phyloP scores from a whole-genome alignment of 1,139 yeast genomes.

The Entelexis paramagnoliae region DNA sequence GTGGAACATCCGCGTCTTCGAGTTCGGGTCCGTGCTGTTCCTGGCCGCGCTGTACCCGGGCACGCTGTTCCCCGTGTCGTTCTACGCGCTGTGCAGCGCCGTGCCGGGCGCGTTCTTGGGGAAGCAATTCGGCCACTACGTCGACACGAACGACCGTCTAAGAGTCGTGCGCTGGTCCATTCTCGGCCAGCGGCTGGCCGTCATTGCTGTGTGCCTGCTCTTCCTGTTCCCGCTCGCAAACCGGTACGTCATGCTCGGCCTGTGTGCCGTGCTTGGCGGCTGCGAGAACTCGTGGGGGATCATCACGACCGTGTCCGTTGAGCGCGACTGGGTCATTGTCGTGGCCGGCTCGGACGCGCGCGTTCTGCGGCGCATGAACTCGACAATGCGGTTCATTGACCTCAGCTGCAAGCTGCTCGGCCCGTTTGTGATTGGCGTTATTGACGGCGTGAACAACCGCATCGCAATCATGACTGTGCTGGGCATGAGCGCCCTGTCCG shows the following conservation, averaged over 20 bases:
- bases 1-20: slow-evolving; percentile 19
- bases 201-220: slow-evolving; percentile 15
- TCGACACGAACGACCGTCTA: slow-evolving; percentile 13
- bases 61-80: slow-evolving; percentile 20
- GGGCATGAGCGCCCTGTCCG: slow-evolving; percentile 28
- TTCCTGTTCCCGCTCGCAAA: slow-evolving; percentile 10
- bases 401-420: slow-evolving; percentile 34
- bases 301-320: slow-evolving; percentile 34
- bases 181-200: slow-evolving; percentile 18
- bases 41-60: slow-evolving; percentile 19
- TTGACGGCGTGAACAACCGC: slow-evolving; percentile 27
- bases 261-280: slow-evolving; percentile 27
- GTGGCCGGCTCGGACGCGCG: slow-evolving; percentile 29
- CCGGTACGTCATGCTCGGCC: slow-evolving; percentile 1
- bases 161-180: slow-evolving; percentile 17
- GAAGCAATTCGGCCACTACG: slow-evolving; percentile 15
- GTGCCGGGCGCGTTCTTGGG: slow-evolving; percentile 18
- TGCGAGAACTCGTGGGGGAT: slow-evolving; percentile 32
- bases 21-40: slow-evolving; percentile 19
- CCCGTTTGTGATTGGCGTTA: slow-evolving; percentile 32
- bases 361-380: slow-evolving; percentile 28
- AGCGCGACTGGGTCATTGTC: slow-evolving; percentile 37
- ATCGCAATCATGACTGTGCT: slow-evolving; percentile 27
- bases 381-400: slow-evolving; percentile 34
- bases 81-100: slow-evolving; percentile 14